Evolutionary conservation across 2,329 filamentous ascomycete genomes (phyloP), one percentile per base, ranked within the genome.

Genomic region (Fusarium fracticaudum): DNA sequence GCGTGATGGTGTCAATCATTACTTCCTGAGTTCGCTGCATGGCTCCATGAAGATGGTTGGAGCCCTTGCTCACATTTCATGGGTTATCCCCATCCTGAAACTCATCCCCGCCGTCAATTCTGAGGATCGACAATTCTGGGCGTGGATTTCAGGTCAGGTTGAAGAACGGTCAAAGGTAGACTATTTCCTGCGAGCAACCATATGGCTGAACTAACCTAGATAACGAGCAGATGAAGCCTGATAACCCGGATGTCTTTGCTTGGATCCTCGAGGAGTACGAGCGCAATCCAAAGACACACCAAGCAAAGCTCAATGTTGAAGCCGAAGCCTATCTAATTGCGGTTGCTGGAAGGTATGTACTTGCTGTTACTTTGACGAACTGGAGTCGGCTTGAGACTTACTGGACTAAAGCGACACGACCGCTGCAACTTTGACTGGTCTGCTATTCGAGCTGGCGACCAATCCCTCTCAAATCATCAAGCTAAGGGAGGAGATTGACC

Each of bases 401-500:
- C 6, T n/a, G 14, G 10, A 14, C 20, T 38, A 24, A 3, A 77
- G 79, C n/a, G 83, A 85, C 61, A 84, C 83, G 6, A 83, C 81
- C 2, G 80, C 82, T 3, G 74, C 78, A 17, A 76, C 81, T 11
- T 69, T 84, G n/a, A 77, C 79, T 15, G 76, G 79, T 64, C 64
- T 80, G 1, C 82, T 84, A 47, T 75, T 78, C 75, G 60, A 84
- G 72, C 77, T 87, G 55, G 79, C 77, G 60, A 50, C 77, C 37
- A 51, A 83, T 73, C 77, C 79, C 61, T 40, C 40, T 6, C 31
- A 85, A 65, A 22, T 54, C 9, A 14, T 22, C 7, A 50, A 58
- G 20, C 76, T 88, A 22, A 81, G 83, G 31, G 76, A 79, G 1
- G 85, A 86, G 37, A 66, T 84, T 14, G 74, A 80, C 43, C 48